Evolutionary conservation across 805 yeast species (phyloP).

Genomic region (Teunomyces tritomae): DNA sequence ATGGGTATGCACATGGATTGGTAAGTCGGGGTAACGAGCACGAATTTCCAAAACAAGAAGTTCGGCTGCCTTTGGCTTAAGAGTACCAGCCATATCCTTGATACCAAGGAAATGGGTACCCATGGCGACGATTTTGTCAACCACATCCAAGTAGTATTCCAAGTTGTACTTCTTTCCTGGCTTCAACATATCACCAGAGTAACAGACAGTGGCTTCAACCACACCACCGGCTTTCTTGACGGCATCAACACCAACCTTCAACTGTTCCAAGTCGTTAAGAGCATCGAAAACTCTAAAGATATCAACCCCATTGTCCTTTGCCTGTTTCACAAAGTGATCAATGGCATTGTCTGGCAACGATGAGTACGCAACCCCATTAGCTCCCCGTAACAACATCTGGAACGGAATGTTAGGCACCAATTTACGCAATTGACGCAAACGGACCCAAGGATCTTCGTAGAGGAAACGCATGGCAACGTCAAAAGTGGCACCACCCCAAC

Average conservation of each 20-base stretch:
- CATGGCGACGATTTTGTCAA: conserved; percentile 80
- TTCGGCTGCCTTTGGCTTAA: conserved; percentile 92
- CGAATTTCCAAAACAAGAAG: conserved; percentile 77
- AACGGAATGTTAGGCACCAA: conserved; percentile 97
- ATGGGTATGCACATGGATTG: conserved; percentile 98
- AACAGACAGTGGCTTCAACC: conserved; percentile 96
- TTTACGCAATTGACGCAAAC: conserved; percentile 82
- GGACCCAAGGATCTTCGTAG: conserved; percentile 98
- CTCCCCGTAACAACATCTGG: conserved; percentile 99
- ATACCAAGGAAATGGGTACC: conserved; percentile 98
- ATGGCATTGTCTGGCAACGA: conserved; percentile 98
- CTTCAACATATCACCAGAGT: conserved; percentile 97
- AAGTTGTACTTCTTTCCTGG: conserved; percentile 95
- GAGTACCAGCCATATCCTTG: conserved; percentile 99
- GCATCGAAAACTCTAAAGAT: conserved; percentile 98
- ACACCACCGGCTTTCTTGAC: conserved; percentile 99
- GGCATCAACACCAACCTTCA: conserved; percentile 96
- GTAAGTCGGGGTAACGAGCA: conserved; percentile 84
- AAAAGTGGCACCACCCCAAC: conserved; percentile 99
- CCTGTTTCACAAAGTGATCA: conserved; percentile 93
- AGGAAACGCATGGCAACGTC: conserved; percentile 98
- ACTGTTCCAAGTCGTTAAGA: conserved; percentile 92
- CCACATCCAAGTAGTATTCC: conserved; percentile 79
- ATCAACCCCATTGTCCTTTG: conserved; percentile 94
- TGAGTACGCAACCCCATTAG: conserved; percentile 98